Conservation (phyloP, 345 rosid genomes). For the Aquilaria malaccensis region DNA sequence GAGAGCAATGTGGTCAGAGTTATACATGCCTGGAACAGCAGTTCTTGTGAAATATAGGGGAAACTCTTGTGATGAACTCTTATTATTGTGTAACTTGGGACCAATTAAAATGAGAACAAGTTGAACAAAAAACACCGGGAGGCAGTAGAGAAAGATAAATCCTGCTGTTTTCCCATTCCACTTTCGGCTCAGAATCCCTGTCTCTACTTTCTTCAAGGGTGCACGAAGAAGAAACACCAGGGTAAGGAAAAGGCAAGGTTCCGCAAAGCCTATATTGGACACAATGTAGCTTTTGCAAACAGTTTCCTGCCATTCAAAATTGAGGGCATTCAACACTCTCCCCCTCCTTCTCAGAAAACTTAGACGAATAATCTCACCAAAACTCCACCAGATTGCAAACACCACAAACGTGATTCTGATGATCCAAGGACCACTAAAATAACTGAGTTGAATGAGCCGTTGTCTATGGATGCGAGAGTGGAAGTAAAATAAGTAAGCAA, state of each 20-base stretch:
- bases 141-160: constrained; percentile 58
- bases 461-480: constrained; percentile 54
- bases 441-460: constrained; percentile 51
- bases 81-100: constrained; percentile 44
- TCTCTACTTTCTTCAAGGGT: constrained; percentile 59
- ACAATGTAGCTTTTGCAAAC: constrained; percentile 79
- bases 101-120: constrained; percentile 59
- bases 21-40: constrained; percentile 17
- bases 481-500: constrained; percentile 67
- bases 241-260: constrained; percentile 84
- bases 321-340: constrained; percentile 42
- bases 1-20: constrained; percentile 33
- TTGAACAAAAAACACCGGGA: constrained; percentile 83
- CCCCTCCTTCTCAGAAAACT: constrained; percentile 57
- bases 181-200: constrained; percentile 52
- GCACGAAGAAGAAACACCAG: constrained; percentile 80
- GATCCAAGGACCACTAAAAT: constrained; percentile 84
- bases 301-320: constrained; percentile 69
- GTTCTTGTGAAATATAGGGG: constrained; percentile 64
- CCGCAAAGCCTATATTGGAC: constrained; percentile 86
- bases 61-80: constrained; percentile 34
- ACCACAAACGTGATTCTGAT: constrained; percentile 55
- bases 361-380: constrained; percentile 69
- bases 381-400: constrained; percentile 72
- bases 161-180: constrained; percentile 74